Percentiles rank a stretch among this genome's conserved stretches.
These are phyloP conservation scores for Trametes polyzona DNA, from an alignment of 1,284 basidiomycete species.

Conservation along the genomic window DNA sequence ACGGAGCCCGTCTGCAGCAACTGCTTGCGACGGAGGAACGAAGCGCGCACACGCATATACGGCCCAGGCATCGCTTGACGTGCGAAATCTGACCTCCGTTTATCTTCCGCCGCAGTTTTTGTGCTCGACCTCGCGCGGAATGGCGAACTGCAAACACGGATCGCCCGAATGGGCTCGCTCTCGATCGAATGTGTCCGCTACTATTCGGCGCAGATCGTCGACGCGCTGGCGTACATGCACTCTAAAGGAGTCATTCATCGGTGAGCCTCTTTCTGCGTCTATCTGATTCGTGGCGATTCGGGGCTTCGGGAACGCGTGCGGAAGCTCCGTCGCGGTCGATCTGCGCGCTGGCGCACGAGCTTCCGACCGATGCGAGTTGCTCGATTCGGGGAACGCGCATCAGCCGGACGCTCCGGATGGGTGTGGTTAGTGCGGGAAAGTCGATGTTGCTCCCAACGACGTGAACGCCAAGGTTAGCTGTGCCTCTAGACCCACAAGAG, in stretches of 20 bases:
- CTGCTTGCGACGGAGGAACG: too few relatives aligned
- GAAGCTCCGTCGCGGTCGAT: neutral
- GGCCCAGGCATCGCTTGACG: too few relatives aligned
- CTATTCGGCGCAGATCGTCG: constrained; percentile 88
- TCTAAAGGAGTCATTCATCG: constrained; percentile 87
- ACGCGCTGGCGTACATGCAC: constrained; percentile 91
- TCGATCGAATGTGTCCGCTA: constrained; percentile 76
- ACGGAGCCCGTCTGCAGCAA: too few relatives aligned
- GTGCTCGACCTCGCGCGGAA: constrained; percentile 90
- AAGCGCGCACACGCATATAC: too few relatives aligned
- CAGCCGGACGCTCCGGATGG: neutral
- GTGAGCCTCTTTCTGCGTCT: constrained; percentile 40
- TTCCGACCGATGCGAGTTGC: neutral
- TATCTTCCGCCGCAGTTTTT: constrained; percentile 64
- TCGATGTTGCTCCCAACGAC: neutral
- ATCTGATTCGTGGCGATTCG: too few relatives aligned
- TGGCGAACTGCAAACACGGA: constrained; percentile 84
- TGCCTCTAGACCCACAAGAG: too few relatives aligned
- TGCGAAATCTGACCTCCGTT: neutral
- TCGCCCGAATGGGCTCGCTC: constrained; percentile 83
- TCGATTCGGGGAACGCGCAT: constrained; percentile 1
- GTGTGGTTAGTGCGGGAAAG: neutral
- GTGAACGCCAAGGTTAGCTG: too few relatives aligned
- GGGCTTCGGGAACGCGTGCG: neutral
- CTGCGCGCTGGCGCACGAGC: neutral